A percentile compares a stretch with the other conserved stretches of the same genome.
Evolutionary conservation across 305 asterid genomes (phyloP).

Genomic region (Fraxinus sp.): DNA sequence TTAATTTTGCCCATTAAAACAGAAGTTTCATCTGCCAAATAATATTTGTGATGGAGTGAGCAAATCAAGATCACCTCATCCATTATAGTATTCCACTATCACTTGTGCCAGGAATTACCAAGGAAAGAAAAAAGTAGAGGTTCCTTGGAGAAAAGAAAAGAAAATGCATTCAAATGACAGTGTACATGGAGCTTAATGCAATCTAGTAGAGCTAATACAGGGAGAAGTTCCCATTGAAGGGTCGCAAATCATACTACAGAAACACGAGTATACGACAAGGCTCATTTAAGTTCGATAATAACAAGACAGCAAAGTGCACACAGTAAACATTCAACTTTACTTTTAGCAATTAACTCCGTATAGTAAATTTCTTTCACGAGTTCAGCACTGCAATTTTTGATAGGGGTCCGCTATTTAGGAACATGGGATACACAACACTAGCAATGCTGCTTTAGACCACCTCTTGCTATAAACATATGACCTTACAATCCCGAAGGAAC

Average conservation of each 20-base stretch:
- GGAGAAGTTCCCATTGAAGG: background rate
- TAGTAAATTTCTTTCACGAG: constrained; percentile 76
- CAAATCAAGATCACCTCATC: too few species aligned
- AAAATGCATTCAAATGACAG: background rate
- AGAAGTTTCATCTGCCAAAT: too few species aligned
- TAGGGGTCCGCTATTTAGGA: background rate
- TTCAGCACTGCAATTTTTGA: constrained; percentile 48
- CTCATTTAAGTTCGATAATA: background rate
- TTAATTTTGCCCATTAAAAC: too few species aligned
- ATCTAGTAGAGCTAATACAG: background rate
- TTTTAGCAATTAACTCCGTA: constrained; percentile 75
- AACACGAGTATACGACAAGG: background rate
- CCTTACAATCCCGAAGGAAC: background rate
- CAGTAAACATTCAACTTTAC: constrained; percentile 30
- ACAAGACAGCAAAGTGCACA: background rate
- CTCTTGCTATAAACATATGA: background rate
- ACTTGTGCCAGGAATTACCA: background rate
- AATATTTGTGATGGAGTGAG: too few species aligned
- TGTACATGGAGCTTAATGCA: background rate
- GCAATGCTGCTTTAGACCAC: background rate
- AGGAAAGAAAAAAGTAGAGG: background rate
- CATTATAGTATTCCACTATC: background rate
- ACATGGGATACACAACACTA: background rate
- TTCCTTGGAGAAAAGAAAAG: background rate
- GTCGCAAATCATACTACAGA: background rate